Base-by-base conservation (phyloP, 2,329 filamentous ascomycete species). In the Beauveria asiatica region DNA sequence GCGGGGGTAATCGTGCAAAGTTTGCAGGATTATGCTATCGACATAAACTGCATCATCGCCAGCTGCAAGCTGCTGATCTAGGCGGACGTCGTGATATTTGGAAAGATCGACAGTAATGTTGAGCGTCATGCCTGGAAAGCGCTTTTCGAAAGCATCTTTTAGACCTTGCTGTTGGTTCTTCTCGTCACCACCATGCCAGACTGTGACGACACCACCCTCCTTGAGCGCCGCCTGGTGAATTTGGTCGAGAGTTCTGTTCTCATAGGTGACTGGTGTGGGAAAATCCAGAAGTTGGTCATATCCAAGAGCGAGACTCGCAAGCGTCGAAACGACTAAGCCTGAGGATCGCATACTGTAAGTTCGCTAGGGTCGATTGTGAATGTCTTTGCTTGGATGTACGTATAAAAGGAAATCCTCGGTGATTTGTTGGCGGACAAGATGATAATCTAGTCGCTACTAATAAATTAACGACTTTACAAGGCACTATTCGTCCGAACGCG, bases 81-180 rank as follows among this genome's bases (percentile, higher is more conserved):
- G 64, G 9, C 70, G 70, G 21, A 65, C 70, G 59, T 81, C 77
- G 63, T 80, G 80, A 62, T 83, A 83, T 64, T 83, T 83, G 61
- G 80, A 82, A 0, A 83, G 66, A 60, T 83, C 80, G 48, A 83
- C 78, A 0, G 80, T 82, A 37, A 81, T 54, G 64, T 83, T 81
- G n/a, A 83, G 73, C 3, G 73, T 78, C 61, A 82, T 76, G 11
- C 75, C 74, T 0, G 80, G 80, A 63, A 82, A 83, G 0, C 71
- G 69, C 1, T 66, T 63, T 62, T 80, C 77, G 62, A 81, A 82
- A 0, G 72, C 72, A 3, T 68, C 48, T 64, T 77, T 80, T 16
- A 80, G 61, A 1, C 13, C 30, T 58, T 75, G 65, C 39, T 75
- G 74, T 52, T 78, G 75, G 46, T 65, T 67, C 30, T 64, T 64